These are phyloP conservation scores for Drechslerella stenobrocha DNA, from an alignment of 2,329 filamentous ascomycete species.

Conservation along the genomic window DNA sequence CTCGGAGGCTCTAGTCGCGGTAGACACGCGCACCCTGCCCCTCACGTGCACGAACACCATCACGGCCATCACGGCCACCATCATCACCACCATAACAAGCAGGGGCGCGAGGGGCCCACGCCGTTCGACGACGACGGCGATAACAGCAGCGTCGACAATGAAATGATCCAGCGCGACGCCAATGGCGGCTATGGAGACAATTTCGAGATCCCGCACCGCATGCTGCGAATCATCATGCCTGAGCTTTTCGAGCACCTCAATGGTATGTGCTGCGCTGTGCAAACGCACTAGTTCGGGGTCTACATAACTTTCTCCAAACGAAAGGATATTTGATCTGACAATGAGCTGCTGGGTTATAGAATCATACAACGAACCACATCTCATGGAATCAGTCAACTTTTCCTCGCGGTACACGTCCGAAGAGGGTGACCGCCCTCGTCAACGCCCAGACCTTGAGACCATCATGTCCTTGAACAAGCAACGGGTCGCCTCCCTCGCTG, in stretches of 20 bases:
- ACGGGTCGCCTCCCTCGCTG: slow-evolving; percentile 72
- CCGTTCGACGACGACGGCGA: slow-evolving; percentile 39
- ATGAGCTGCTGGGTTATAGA: slow-evolving; percentile 26
- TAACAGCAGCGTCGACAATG: slow-evolving; percentile 24
- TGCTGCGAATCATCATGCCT: slow-evolving; percentile 43
- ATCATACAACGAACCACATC: slow-evolving; percentile 21
- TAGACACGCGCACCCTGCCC: slow-evolving; percentile 60
- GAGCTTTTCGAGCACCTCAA: slow-evolving; percentile 47
- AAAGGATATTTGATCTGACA: slow-evolving; percentile 14
- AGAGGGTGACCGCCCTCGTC: slow-evolving; percentile 69
- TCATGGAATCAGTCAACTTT: slow-evolving; percentile 44
- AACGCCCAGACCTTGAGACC: slow-evolving; percentile 58
- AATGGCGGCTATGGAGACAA: slow-evolving; percentile 44
- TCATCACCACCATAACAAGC: slow-evolving; percentile 24
- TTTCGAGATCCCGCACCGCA: slow-evolving; percentile 55
- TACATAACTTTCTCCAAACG: too few species aligned
- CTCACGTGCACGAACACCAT: slow-evolving; percentile 21
- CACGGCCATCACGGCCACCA: slow-evolving; percentile 11
- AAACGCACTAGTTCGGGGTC: too few species aligned
- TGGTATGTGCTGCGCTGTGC: slow-evolving; percentile 19
- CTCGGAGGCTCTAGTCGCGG: slow-evolving; percentile 63
- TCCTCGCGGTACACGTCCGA: slow-evolving; percentile 59
- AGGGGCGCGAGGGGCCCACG: slow-evolving; percentile 23
- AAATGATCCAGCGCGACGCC: slow-evolving; percentile 39
- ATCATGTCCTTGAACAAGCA: slow-evolving; percentile 60